A percentile compares a stretch with the other conserved stretches of the same genome.
Evolutionary conservation across 176 grass and related monocot species (phyloP).

Genomic region (Leersia perrieri): DNA sequence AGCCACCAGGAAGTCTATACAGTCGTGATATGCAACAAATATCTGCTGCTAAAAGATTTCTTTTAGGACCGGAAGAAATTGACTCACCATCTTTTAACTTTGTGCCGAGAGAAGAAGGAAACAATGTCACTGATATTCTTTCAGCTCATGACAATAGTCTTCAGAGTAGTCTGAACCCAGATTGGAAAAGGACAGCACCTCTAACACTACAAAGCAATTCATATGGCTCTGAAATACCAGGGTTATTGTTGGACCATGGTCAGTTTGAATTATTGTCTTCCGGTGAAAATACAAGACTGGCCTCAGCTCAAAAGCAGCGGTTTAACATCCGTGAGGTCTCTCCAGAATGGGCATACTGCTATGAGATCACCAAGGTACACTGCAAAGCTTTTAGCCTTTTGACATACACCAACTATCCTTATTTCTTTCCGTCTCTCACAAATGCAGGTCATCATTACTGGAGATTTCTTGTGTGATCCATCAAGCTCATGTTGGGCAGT

Average conservation of each 20-base stretch:
- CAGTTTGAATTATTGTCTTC: constrained; percentile 51
- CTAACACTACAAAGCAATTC: constrained; percentile 35
- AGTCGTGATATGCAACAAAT: constrained; percentile 59
- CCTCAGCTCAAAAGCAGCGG: constrained; percentile 44
- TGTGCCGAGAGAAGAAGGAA: constrained; percentile 18
- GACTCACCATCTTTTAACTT: constrained; percentile 58
- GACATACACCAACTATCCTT: constrained; percentile 5
- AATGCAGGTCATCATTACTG: constrained; percentile 85
- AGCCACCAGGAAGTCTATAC: constrained; percentile 36
- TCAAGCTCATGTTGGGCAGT: constrained; percentile 55
- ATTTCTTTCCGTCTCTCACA: constrained; percentile 22
- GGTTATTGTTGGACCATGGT: constrained; percentile 48
- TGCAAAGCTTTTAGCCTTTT: constrained; percentile 9
- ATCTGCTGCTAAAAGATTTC: constrained; percentile 79
- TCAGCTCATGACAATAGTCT: constrained; percentile 41
- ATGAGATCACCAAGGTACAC: constrained; percentile 86
- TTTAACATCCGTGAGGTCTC: constrained; percentile 84
- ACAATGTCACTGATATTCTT: constrained; percentile 30
- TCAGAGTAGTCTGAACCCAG: constrained; percentile 28
- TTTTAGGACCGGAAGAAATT: constrained; percentile 69
- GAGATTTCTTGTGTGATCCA: constrained; percentile 73
- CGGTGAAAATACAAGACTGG: constrained; percentile 38
- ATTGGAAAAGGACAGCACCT: constrained; percentile 52
- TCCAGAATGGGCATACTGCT: constrained; percentile 94
- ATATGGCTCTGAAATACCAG: constrained; percentile 44